phyloP scores from a whole-genome alignment of 805 yeast species.

The Teunomyces funiuensis region DNA sequence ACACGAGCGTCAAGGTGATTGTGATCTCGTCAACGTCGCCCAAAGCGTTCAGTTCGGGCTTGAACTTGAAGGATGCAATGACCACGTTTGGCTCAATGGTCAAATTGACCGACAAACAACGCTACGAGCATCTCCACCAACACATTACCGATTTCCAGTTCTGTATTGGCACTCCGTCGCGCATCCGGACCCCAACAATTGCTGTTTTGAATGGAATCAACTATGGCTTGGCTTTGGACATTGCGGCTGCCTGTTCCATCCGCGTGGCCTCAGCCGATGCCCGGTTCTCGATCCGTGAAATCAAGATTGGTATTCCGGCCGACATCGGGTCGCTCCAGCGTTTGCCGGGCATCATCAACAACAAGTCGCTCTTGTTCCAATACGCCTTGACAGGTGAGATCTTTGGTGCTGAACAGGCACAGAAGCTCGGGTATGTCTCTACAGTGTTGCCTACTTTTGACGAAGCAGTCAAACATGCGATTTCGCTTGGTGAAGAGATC shows the following conservation, averaged over 20 bases:
- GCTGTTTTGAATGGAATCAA: constrained; percentile 63
- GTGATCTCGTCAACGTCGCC: constrained; percentile 57
- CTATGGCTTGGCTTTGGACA: constrained; percentile 69
- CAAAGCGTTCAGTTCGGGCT: constrained; percentile 61
- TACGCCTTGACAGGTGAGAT: constrained; percentile 60
- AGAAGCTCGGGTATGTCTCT: constrained; percentile 54
- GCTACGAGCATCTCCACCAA: constrained; percentile 22
- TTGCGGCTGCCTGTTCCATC: constrained; percentile 57
- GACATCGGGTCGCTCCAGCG: constrained; percentile 79
- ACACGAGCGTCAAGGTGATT: constrained; percentile 49
- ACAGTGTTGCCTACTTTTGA: constrained; percentile 45
- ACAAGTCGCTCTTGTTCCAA: constrained; percentile 58
- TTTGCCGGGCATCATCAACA: constrained; percentile 52
- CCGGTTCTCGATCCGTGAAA: constrained; percentile 62
- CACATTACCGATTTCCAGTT: constrained; percentile 60
- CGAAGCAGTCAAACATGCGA: constrained; percentile 50
- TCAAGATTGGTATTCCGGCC: constrained; percentile 72
- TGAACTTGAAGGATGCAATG: constrained; percentile 50
- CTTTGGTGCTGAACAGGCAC: constrained; percentile 57
- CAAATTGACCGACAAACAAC: constrained; percentile 19
- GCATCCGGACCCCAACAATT: constrained; percentile 60
- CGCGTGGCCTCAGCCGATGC: constrained; percentile 56
- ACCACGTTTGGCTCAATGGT: constrained; percentile 5
- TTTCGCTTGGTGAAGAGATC: constrained; percentile 48
- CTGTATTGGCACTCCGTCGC: constrained; percentile 48